Base-by-base conservation (phyloP, 208 protist genomes). In the Acanthamoeba divionensis region DNA sequence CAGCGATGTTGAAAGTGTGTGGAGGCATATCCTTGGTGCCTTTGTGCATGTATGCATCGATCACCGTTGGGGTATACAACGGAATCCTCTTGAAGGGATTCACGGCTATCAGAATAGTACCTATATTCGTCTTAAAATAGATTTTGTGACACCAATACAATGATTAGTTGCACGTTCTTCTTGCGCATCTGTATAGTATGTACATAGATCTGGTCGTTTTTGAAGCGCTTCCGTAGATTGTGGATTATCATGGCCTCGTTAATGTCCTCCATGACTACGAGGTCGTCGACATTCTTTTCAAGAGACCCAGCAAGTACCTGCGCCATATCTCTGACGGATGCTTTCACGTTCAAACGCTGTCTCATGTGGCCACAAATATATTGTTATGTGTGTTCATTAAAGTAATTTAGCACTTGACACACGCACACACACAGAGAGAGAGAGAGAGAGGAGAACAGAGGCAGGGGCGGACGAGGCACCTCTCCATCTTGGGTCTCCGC, bases 81-180 rank as follows among this genome's bases (percentile, higher is more conserved):
- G 60, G 71, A 18, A 95, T 62, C 13, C 60, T 45, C 63, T 92
- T 87, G 73, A 94, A 95, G 7, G 93, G 93, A 47, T 95, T 95
- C 65, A 95, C 90, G 18, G 93, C 91, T 33, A 95, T 93, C 33
- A 95, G 90, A 57, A 95, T 95, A 10, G 90, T 93, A 24, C 93
- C 93, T 13, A 95, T 91, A 54, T 93, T 94, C 10, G 93, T 94
- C 55, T 94, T 93, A n/a, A n/a, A n/a, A n/a, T n/a, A n/a, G n/a
- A n/a, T n/a, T n/a, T n/a, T n/a, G n/a, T 93, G 18, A 91, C 1
- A 47, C 4, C 24, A 18, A 73, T 1, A 29, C n/a, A 52, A 83
- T 21, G 73, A 5, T 83, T 5, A 69, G 54, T 55, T 9, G 0
- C 0, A 2, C 3, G 77, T 3, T 26, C 6, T 60, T 1, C 66